phyloP scores from a whole-genome alignment of 345 rosid genomes.

The Clarkia xantiana region DNA sequence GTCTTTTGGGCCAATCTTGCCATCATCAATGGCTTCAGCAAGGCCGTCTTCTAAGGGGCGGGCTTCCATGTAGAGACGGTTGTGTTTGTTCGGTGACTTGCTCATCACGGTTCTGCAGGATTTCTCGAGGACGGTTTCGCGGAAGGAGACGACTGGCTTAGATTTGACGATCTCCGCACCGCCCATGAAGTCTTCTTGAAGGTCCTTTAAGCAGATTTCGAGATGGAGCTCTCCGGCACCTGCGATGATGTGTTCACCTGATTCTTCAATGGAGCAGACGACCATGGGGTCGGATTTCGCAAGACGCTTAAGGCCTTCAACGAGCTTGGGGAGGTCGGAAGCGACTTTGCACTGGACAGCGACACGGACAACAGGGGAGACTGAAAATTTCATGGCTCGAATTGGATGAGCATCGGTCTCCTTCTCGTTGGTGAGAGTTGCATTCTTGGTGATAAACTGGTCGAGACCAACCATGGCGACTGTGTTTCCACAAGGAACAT shows the following conservation, averaged over 20 bases:
- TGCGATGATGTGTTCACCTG: constrained; percentile 61
- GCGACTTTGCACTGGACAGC: constrained; percentile 71
- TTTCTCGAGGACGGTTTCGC: constrained; percentile 44
- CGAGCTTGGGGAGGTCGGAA: constrained; percentile 66
- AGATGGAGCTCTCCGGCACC: constrained; percentile 72
- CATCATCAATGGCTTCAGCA: constrained; percentile 62
- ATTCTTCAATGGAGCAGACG: constrained; percentile 54
- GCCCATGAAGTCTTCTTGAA: constrained; percentile 57
- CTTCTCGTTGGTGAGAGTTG: constrained; percentile 59
- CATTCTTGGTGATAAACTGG: constrained; percentile 57
- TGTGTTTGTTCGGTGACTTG: constrained; percentile 53
- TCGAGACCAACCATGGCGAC: constrained; percentile 67
- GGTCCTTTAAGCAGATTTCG: constrained; percentile 59
- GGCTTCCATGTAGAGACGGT: constrained; percentile 71
- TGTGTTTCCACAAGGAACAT: constrained; percentile 77
- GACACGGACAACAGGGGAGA: constrained; percentile 67
- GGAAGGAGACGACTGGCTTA: constrained; percentile 54
- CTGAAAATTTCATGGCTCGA: constrained; percentile 79
- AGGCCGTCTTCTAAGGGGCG: constrained; percentile 58
- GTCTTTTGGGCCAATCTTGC: constrained; percentile 61
- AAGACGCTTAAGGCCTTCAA: constrained; percentile 58
- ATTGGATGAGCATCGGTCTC: constrained; percentile 72
- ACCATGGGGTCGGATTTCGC: constrained; percentile 83
- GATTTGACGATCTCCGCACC: constrained; percentile 57
- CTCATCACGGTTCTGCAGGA: constrained; percentile 34